Conservation (phyloP, 257 asterid genomes). For the Primulina tabacum region DNA sequence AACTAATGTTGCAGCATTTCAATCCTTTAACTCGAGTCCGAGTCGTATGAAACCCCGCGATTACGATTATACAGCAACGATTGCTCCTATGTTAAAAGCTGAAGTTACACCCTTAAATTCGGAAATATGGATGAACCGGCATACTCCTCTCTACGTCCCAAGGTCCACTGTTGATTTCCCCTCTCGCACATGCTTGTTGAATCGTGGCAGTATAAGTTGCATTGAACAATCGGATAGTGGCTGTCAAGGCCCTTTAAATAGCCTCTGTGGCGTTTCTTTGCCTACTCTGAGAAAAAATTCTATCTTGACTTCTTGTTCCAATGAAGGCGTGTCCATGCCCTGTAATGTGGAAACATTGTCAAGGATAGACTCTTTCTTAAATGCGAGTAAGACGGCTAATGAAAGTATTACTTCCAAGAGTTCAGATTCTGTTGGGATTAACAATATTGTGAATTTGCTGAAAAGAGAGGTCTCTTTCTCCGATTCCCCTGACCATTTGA, state of each 20-base stretch:
- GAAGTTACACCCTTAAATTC: conserved; percentile 59
- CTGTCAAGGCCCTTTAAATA: conserved; percentile 23
- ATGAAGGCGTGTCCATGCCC: conserved; percentile 20
- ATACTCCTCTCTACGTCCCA: conserved; percentile 26
- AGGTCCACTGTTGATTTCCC: conserved; percentile 29
- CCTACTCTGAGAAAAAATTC: conserved; percentile 29
- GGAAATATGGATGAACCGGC: conserved; percentile 49
- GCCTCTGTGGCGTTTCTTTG: conserved; percentile 21
- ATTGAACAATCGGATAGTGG: conserved; percentile 26
- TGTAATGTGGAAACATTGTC: conserved; percentile 25
- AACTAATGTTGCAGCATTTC: conserved; percentile 32
- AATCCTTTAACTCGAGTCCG: conserved; percentile 23
- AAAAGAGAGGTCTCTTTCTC: conserved; percentile 33
- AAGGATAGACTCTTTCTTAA: conserved; percentile 16
- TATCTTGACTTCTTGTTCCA: conserved; percentile 25
- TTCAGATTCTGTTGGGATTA: conserved; percentile 21
- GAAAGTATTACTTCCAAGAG: conserved; percentile 26
- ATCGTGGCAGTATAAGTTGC: conserved; percentile 27
- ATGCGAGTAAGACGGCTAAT: conserved; percentile 27
- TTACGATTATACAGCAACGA: conserved; percentile 25
- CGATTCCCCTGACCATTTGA: conserved; percentile 25
- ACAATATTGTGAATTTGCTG: conserved; percentile 31
- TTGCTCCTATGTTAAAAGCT: conserved; percentile 37
- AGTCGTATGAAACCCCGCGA: conserved; percentile 15
- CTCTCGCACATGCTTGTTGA: conserved; percentile 17